Conservation (phyloP, 2,329 filamentous ascomycete species). For the Penicillium frequentans region DNA sequence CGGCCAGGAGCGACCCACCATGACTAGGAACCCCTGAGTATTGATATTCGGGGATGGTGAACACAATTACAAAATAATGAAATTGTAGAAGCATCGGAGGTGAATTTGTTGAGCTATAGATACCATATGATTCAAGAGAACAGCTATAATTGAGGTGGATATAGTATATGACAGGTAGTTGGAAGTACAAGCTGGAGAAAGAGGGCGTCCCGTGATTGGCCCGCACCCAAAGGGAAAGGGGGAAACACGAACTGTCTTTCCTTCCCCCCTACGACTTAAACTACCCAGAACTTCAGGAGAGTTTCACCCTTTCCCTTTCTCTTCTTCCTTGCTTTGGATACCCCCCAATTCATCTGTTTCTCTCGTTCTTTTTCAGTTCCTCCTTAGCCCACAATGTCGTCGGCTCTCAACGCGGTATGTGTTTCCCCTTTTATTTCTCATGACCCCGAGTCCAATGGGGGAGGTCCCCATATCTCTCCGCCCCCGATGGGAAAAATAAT, state of each 20-base stretch:
- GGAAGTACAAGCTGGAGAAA: not conserved
- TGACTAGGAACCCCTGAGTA: conserved; percentile 28
- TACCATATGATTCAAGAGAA: not conserved
- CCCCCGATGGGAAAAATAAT: conserved; percentile 17
- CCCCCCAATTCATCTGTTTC: conserved; percentile 15
- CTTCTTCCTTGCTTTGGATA: conserved; percentile 21
- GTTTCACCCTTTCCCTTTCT: conserved; percentile 23
- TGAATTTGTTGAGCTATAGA: not conserved
- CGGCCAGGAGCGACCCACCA: conserved; percentile 28
- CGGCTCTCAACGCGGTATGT: conserved; percentile 56
- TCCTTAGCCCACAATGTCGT: conserved; percentile 49
- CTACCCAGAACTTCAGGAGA: conserved; percentile 27
- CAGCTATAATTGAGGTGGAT: not conserved
- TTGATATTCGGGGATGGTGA: not conserved
- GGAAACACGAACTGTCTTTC: conserved; percentile 31
- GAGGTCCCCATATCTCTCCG: conserved; percentile 16
- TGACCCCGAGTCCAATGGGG: not conserved
- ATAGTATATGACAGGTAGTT: not conserved
- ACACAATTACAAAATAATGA: not conserved
- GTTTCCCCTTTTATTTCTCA: conserved; percentile 19
- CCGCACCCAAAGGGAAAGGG: conserved; percentile 26
- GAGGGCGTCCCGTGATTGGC: conserved; percentile 25
- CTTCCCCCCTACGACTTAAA: conserved; percentile 16
- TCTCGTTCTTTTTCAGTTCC: conserved; percentile 21
- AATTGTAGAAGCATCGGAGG: not conserved